Conservation (phyloP, 2,329 filamentous ascomycete genomes). For the Cladosporium sp. region DNA sequence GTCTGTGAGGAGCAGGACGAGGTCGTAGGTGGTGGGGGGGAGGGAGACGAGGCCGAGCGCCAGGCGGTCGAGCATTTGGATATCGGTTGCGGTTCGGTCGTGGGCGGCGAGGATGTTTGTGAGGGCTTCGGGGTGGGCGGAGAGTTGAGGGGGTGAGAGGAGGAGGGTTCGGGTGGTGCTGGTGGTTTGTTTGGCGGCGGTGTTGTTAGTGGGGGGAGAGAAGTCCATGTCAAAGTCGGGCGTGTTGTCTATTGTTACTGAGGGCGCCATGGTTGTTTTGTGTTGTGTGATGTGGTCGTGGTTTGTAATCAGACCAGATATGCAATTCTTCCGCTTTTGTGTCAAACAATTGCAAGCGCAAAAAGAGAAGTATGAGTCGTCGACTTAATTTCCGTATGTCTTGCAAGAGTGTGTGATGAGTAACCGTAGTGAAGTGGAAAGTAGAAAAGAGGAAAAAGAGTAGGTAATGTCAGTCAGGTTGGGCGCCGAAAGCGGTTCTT, state of each 20-base stretch:
- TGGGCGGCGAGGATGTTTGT: slow-evolving; percentile 64
- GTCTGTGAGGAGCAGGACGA: slow-evolving; percentile 78
- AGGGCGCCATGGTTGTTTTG: slow-evolving; percentile 33
- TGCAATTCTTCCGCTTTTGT: too few species aligned
- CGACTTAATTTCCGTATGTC: not conserved
- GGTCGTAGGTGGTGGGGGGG: slow-evolving; percentile 71
- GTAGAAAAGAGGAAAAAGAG: too few species aligned
- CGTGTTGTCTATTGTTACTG: slow-evolving; percentile 34
- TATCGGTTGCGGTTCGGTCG: slow-evolving; percentile 72
- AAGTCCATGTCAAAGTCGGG: slow-evolving; percentile 32
- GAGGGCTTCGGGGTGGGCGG: slow-evolving; percentile 76
- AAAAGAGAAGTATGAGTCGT: not conserved
- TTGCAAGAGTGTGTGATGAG: too few species aligned
- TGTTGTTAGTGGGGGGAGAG: slow-evolving; percentile 16
- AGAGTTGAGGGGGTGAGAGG: slow-evolving; percentile 84
- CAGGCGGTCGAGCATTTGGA: slow-evolving; percentile 97
- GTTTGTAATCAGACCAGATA: too few species aligned
- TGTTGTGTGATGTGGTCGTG: not conserved
- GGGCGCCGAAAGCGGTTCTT: not conserved
- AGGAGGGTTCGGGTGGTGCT: slow-evolving; percentile 62
- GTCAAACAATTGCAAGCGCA: too few species aligned
- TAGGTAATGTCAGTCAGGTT: too few species aligned
- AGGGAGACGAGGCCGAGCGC: slow-evolving; percentile 75
- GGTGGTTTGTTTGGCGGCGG: slow-evolving; percentile 3
- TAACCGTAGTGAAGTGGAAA: not conserved